A percentile compares a stretch with the other conserved stretches of the same genome.
Conservation (phyloP, 805 yeast species). For the Sugiyamaella americana region DNA sequence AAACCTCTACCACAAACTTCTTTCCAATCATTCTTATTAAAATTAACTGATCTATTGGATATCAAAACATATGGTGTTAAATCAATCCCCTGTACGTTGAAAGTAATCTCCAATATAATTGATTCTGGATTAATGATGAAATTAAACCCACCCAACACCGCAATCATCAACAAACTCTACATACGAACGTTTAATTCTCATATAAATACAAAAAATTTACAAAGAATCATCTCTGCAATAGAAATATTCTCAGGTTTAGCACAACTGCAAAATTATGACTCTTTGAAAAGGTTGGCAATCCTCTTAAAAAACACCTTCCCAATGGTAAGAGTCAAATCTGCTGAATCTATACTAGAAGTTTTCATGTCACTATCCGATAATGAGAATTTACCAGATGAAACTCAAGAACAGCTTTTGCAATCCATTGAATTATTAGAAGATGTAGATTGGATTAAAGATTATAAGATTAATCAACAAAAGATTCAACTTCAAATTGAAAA, state of each 20-base stretch:
- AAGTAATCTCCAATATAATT: constrained; percentile 2
- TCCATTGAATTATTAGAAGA: not conserved
- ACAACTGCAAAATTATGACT: constrained; percentile 6
- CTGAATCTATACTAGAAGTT: constrained; percentile 40
- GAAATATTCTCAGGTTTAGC: constrained; percentile 41
- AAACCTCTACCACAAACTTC: not conserved
- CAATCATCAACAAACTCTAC: constrained; percentile 37
- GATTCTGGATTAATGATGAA: not conserved
- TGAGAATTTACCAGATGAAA: too few species aligned
- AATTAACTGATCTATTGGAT: constrained; percentile 6
- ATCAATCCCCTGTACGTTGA: constrained; percentile 9
- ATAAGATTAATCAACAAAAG: too few species aligned
- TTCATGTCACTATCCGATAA: not conserved
- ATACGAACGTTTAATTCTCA: constrained; percentile 47
- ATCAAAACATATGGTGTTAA: constrained; percentile 1
- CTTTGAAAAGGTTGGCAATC: constrained; percentile 21
- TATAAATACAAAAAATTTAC: constrained; percentile 40
- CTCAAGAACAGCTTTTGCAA: too few species aligned
- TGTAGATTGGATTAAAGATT: not conserved
- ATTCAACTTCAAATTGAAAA: too few species aligned
- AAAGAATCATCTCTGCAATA: constrained; percentile 38
- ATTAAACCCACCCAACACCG: constrained; percentile 17
- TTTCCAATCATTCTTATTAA: constrained; percentile 6
- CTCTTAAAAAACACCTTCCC: constrained; percentile 32
- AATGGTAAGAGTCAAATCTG: constrained; percentile 34